Base-by-base conservation (phyloP, 2,329 filamentous ascomycete genomes). In the Pseudocercospora macadamiae region DNA sequence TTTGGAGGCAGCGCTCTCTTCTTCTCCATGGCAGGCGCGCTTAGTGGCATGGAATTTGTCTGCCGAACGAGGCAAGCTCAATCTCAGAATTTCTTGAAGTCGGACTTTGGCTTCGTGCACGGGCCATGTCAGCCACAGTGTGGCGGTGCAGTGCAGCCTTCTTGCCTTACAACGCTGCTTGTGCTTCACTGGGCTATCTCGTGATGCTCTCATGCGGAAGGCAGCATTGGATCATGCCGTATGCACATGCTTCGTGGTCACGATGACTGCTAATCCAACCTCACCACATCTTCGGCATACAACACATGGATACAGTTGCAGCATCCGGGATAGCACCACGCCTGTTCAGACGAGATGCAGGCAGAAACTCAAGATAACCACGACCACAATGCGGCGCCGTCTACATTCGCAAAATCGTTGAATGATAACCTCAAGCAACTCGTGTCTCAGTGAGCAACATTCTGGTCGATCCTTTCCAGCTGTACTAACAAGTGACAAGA, bases 1-100 rank as follows among this genome's bases (percentile, higher is more conserved):
- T 80, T 73, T 42, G 76, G 19, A 53, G 72, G 70, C 58, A 77
- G 66, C 3, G 68, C 62, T 23, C 76, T 72, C 30, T 60, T 60
- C 67, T 78, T 79, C 18, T 64, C 69, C 14, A 1, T 32, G 12
- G n/a, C n/a, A n/a, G n/a, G n/a, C n/a, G n/a, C n/a, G n/a, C n/a
- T n/a, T n/a, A n/a, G n/a, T n/a, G n/a, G n/a, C n/a, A n/a, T n/a
- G n/a, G n/a, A n/a, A n/a, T n/a, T n/a, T n/a, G n/a, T n/a, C n/a
- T n/a, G n/a, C n/a, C n/a, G n/a, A n/a, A n/a, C n/a, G n/a, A n/a
- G n/a, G n/a, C n/a, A n/a, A n/a, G n/a, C n/a, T n/a, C n/a, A n/a
- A n/a, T 32, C 28, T 32, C 28, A 32, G 12, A 7, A 7, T 32
- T 32, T 12, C 28, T 32, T 12, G 28, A 12, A 32, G 28, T 32